Base-by-base conservation (phyloP, 1,284 basidiomycete genomes). In the Sanghuangporus baumii region DNA sequence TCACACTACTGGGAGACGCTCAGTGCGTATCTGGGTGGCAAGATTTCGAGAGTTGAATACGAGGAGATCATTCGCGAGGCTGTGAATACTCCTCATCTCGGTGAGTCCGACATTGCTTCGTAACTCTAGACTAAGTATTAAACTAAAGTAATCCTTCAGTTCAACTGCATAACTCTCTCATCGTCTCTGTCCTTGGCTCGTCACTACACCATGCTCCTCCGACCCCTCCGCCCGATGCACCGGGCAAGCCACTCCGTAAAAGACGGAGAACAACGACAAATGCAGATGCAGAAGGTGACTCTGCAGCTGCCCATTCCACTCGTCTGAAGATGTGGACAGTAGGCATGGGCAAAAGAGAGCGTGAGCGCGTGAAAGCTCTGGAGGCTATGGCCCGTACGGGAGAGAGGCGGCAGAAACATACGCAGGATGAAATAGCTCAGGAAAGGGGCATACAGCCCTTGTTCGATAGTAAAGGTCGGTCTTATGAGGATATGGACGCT, bases 131-230 rank as follows among this genome's bases (percentile, higher is more conserved):
- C 1, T 16, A 26, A 12, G 6, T 46, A n/a, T 40, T 51, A 51
- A 41, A 12, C 47, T n/a, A n/a, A 43, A 34, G 46, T 34, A 41
- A 47, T 18, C 52, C 31, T 59, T 26, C 67, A 89, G 88, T 91
- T 37, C 87, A 89, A 71, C 76, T 92, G 2, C 90, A 93, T 70
- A 93, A 93, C 72, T 83, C 89, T 3, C 78, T 93, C 34, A 85
- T 93, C 54, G 89, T 91, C 43, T 90, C 91, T 3, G 73, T 93
- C 11, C 89, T 93, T 66, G 89, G 90, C 70, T 86, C 87, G 20
- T 89, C 89, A 0, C 82, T 86, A 0, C 83, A 87, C 67, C 83
- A 83, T 65, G 80, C 83, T 52, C 83, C 83, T 12, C 82, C 84
- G 0, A 84, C 86, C 0, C 85, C 87, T 20, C 82, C 84, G 0